Base-by-base conservation (phyloP, 1,284 basidiomycete species). In the Phellinidium pouzarii region DNA sequence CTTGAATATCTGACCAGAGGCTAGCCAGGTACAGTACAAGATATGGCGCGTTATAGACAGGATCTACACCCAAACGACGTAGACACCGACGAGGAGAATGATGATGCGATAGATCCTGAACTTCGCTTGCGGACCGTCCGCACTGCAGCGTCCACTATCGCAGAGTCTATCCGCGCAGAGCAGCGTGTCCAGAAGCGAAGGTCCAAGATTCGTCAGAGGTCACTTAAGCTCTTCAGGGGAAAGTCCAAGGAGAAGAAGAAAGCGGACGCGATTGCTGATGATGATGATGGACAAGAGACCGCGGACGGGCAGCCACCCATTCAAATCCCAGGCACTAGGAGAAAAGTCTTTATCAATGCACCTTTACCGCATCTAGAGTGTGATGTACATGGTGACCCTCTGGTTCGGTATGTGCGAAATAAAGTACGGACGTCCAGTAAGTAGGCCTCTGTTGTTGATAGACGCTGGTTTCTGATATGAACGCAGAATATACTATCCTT, bases 361-460 rank as follows among this genome's bases (percentile, higher is more conserved):
- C 77, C 82, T 1, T 69, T 87, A 19, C 74, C 83, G 4, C 73
- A 78, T 17, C 71, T 74, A 54, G 86, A 94, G 67, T 64, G 85
- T 25, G 82, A 86, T 64, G 68, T 73, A 19, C 67, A 82, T 50
- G 90, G 92, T 27, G 90, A 97, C 58, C 93, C 93, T 0, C 68
- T 79, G 44, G 79, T 73, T 34, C 77, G 78, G 25, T 98, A 94
- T 70, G 80, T 82, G 29, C 76, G 94, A 60, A 98, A 98, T 69
- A 98, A 97, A 78, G 93, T 98, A 55, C 78, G 90, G 62, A 97
- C 94, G 42, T 89, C 87, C 60, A 95, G 88, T 91, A 67, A 70
- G 87, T 84, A 22, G n/a, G n/a, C n/a, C 31, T 40, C 34, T 42
- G 12, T 20, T 48, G 50, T 26, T 47, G 25, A 20, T 52, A 40